Base-by-base conservation (phyloP, 192 early-diverging fungal genomes). In the Backusella luteola region DNA sequence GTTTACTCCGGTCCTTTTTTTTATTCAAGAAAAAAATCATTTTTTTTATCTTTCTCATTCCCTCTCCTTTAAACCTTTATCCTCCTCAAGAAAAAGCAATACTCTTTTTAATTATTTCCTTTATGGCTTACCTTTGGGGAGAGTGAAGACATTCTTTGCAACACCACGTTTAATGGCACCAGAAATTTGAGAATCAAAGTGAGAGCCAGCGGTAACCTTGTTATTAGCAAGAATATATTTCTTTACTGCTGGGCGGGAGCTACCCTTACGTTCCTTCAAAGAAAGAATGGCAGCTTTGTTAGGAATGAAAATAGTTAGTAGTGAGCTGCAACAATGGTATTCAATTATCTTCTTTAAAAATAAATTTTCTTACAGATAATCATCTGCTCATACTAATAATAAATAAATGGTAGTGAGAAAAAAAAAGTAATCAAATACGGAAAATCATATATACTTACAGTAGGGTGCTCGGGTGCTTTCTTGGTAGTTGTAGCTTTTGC, bases 171-270 rank as follows among this genome's bases (percentile, higher is more conserved):
- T 90, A 82, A 94, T 86, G 71, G 91, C 91, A 73, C 76, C 77
- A 76, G 87, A 91, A 78, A 94, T 85, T 69, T 86, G 82, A 39
- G 73, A 52, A 78, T 91, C 91, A 73, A 84, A 84, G 66, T 81
- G 87, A 29, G 86, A 84, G 49, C 84, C 83, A 69, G 63, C 34
- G 52, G 67, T 39, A 19, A 94, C 88, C 80, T 89, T 85, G 85
- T 85, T 91, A 89, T 94, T 94, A 70, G 89, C 87, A 78, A 84
- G 74, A 73, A 94, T 91, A 80, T 93, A 94, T 80, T 94, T 94
- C 77, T 94, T 94, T 79, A 94, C 90, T 66, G 90, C 89, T 72
- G 87, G 90, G 70, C 93, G 90, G 63, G 89, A 89, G 49, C 89
- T 90, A 49, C 92, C 93, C 42, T 86, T 90, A 79, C 92, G 87